Evolutionary conservation across 1,284 basidiomycete genomes (phyloP).

Genomic region (Microstroma glucosiphilum): DNA sequence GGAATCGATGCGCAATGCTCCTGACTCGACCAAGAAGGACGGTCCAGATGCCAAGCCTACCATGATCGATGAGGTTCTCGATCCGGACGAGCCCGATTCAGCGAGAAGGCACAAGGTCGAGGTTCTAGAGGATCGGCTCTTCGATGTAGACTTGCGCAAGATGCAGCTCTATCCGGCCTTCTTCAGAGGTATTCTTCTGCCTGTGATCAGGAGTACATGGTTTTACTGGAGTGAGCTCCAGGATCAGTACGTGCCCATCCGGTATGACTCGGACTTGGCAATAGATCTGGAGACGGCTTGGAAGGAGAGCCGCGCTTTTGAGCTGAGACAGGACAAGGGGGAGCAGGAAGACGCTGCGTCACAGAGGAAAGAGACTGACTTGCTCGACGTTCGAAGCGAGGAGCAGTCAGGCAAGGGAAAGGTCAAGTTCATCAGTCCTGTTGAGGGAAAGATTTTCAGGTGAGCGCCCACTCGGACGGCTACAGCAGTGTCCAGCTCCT

Average conservation of each 20-base stretch:
- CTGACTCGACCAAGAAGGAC: no score
- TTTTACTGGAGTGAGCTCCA: conserved; percentile 48
- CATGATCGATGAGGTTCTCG: conserved; percentile 31
- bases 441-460: conserved; percentile 49
- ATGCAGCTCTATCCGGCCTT: conserved; percentile 51
- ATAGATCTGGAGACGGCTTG: conserved; percentile 39
- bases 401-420: conserved; percentile 29
- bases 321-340: background rate
- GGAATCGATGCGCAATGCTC: no score
- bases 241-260: conserved; percentile 39
- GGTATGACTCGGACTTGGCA: conserved; percentile 42
- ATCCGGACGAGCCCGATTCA: conserved; percentile 39
- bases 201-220: conserved; percentile 49
- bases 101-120: conserved; percentile 28
- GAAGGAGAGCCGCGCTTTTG: conserved; percentile 13
- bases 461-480: conserved; percentile 11
- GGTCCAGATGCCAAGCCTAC: conserved; percentile 8
- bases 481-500: background rate
- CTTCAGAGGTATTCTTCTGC: conserved; percentile 49
- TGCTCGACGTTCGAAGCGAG: conserved; percentile 12
- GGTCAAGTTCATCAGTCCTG: conserved; percentile 39
- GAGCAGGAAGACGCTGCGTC: background rate
- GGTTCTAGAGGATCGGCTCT: conserved; percentile 47
- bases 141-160: conserved; percentile 42
- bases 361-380: background rate